Evolutionary conservation across 352 stramenopile genomes (phyloP).

Genomic region (Globisporangium cylindrosporum): DNA sequence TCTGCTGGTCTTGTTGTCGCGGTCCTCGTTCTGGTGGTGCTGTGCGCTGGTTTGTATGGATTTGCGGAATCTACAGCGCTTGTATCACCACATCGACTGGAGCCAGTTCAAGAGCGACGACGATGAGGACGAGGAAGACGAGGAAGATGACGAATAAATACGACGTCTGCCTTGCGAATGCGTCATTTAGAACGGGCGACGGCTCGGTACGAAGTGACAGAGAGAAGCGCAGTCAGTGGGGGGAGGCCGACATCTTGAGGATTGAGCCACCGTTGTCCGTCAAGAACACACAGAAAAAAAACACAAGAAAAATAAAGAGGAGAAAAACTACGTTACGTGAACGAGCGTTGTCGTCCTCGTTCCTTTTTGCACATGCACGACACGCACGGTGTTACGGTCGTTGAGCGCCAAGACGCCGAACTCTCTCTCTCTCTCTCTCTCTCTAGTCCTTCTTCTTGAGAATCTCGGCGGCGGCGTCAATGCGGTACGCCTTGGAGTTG

Average conservation of each 20-base stretch:
- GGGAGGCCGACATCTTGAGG: neutral
- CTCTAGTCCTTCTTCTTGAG: slow-evolving; percentile 42
- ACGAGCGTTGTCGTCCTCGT: neutral
- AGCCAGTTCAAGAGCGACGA: slow-evolving; percentile 77
- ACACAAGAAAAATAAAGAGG: slow-evolving; percentile 11
- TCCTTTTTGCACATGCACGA: too few species aligned
- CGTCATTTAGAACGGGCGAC: slow-evolving; percentile 13
- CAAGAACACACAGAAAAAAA: neutral
- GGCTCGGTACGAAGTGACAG: neutral
- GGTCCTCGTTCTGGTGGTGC: slow-evolving; percentile 36
- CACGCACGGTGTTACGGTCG: neutral
- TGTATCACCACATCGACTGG: slow-evolving; percentile 90
- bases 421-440: neutral
- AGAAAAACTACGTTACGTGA: slow-evolving; percentile 9
- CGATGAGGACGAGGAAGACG: slow-evolving; percentile 77
- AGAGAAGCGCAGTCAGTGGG: neutral
- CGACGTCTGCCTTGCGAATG: neutral
- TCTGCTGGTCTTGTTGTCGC: neutral
- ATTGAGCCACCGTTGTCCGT: neutral
- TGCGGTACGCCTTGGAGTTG: slow-evolving; percentile 87
- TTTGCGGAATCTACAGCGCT: slow-evolving; percentile 31
- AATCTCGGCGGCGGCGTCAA: slow-evolving; percentile 75
- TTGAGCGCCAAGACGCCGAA: neutral
- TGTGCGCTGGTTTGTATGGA: neutral
- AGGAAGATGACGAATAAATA: slow-evolving; percentile 33